Evolutionary conservation across 495 filamentous ascomycete genomes (phyloP).

Genomic region (Hypoxylon intermedium): DNA sequence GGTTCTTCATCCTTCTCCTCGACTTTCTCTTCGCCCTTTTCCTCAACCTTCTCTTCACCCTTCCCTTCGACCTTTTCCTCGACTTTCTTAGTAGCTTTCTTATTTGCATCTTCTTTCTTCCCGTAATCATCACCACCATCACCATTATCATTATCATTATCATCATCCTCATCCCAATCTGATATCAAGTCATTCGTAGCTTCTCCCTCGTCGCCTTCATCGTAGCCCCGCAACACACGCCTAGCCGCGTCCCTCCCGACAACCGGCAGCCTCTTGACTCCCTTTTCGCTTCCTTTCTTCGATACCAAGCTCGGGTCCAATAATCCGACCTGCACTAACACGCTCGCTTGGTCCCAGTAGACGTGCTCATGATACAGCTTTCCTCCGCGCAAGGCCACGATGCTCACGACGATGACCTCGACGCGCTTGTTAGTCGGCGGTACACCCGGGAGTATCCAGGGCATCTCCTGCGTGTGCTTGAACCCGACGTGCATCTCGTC

Average conservation of each 20-base stretch:
- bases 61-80: conserved; percentile 2
- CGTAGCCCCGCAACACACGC: conserved; percentile 58
- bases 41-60: conserved; percentile 1
- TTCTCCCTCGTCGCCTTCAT: conserved; percentile 60
- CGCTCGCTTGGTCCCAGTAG: conserved; percentile 82
- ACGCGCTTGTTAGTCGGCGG: conserved; percentile 60
- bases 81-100: too few relatives aligned
- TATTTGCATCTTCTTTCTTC: background rate
- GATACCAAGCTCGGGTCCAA: conserved; percentile 63
- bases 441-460: conserved; percentile 77
- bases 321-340: conserved; percentile 74
- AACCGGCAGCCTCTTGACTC: conserved; percentile 62
- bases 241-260: conserved; percentile 70
- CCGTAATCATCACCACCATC: too few relatives aligned
- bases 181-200: conserved; percentile 69
- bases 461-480: conserved; percentile 69
- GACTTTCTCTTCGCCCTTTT: background rate
- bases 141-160: conserved; percentile 16
- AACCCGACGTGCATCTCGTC: conserved; percentile 60
- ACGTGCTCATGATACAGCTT: conserved; percentile 72
- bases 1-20: background rate
- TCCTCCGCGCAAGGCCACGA: conserved; percentile 66
- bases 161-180: conserved; percentile 49
- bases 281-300: conserved; percentile 56
- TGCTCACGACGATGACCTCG: conserved; percentile 42